These are phyloP conservation scores for Cryphonectria parasitica DNA, from an alignment of 2,329 filamentous ascomycete species.

Conservation along the genomic window DNA sequence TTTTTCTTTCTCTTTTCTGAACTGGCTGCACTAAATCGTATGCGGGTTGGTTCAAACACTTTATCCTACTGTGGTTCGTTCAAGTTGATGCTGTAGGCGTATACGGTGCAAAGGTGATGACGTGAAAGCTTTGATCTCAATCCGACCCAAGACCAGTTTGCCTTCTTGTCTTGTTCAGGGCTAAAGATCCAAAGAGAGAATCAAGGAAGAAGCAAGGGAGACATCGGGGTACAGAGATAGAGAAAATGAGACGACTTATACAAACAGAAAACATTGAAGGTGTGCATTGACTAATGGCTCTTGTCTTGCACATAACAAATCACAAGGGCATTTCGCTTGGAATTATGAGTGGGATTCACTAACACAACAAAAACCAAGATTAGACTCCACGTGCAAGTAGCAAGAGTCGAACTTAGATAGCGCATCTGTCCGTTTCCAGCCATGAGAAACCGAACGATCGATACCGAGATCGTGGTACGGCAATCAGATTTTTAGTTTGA, in stretches of 20 bases:
- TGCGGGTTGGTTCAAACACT: neutral
- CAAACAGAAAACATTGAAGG: neutral
- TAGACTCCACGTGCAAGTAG: too few species aligned
- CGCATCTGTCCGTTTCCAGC: neutral
- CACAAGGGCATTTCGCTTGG: too few species aligned
- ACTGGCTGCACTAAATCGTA: neutral
- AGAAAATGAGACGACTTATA: neutral
- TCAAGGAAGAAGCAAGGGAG: neutral
- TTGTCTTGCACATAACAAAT: neutral
- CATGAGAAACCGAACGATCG: neutral
- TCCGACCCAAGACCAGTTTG: neutral
- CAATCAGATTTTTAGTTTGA: neutral
- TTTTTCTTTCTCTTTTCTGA: neutral
- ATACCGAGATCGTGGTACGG: neutral
- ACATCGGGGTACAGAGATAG: neutral
- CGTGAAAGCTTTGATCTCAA: neutral
- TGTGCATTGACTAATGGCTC: neutral
- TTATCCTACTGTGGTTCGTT: neutral
- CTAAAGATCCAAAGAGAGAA: neutral
- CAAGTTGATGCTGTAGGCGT: neutral
- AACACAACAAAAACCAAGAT: too few species aligned
- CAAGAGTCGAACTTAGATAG: neutral
- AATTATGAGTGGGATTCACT: neutral
- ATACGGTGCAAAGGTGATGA: neutral
- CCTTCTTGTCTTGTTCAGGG: neutral